Percentiles rank a stretch among this genome's conserved stretches.
Evolutionary conservation across 164 flowering plant species (phyloP).

Genomic region (Macadamia integrifolia): DNA sequence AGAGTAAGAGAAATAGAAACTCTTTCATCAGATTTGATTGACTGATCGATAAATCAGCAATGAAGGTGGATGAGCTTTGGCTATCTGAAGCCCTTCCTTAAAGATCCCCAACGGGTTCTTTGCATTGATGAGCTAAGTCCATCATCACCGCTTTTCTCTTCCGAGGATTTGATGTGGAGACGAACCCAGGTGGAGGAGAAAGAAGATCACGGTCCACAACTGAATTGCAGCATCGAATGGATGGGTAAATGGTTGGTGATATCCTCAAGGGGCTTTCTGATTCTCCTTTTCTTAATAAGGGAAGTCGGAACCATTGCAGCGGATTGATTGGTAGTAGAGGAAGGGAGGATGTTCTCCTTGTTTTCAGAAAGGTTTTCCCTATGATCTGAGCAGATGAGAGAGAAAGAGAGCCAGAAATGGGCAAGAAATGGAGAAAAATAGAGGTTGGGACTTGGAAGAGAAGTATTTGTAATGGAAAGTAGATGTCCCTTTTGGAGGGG

Average conservation of each 20-base stretch:
- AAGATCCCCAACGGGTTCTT: constrained; percentile 2
- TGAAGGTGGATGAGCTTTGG: too few species aligned
- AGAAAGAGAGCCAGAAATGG: neutral
- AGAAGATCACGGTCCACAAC: neutral
- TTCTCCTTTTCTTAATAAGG: constrained; percentile 9
- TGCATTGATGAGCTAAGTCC: neutral
- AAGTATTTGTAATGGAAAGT: too few species aligned
- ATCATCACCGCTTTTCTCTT: neutral
- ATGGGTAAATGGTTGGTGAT: constrained; percentile 11
- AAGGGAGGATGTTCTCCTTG: constrained; percentile 22
- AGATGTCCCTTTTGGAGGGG: too few species aligned
- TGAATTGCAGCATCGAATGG: neutral
- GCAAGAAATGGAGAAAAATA: neutral
- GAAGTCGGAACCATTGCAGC: constrained; percentile 2
- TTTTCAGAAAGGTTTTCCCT: constrained; percentile 11
- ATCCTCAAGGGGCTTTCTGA: constrained; percentile 22
- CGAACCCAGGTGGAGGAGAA: neutral
- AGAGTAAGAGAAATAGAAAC: neutral
- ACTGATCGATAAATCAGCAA: neutral
- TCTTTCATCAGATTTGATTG: neutral
- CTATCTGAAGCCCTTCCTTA: constrained; percentile 5
- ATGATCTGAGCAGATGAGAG: neutral
- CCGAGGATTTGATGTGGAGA: neutral
- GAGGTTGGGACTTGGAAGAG: neutral
- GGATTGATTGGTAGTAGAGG: constrained; percentile 3